Evolutionary conservation across 768 basidiomycete species (phyloP).

Genomic region (Holtermanniella nyarrowii): DNA sequence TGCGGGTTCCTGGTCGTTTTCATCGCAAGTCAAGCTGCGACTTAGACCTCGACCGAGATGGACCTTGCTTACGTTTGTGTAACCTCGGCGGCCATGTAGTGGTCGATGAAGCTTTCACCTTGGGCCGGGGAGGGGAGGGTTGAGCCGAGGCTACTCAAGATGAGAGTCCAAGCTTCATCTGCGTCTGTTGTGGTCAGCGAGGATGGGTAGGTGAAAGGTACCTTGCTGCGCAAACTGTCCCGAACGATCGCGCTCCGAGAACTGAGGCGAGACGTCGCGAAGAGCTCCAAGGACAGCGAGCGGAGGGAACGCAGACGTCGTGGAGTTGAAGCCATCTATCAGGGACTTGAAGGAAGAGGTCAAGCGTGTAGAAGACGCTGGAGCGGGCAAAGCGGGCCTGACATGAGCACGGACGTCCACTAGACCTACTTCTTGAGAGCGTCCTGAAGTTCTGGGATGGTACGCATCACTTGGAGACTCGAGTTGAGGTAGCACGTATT

Average conservation of each 20-base stretch:
- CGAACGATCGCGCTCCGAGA: slow-evolving; percentile 56
- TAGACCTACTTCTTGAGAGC: slow-evolving; percentile 53
- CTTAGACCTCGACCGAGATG: too few relatives aligned
- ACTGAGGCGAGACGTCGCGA: slow-evolving; percentile 76
- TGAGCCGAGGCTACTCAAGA: slow-evolving; percentile 20
- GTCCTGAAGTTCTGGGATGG: slow-evolving; percentile 75
- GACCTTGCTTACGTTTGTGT: slow-evolving; percentile 18
- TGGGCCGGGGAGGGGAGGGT: slow-evolving; percentile 3
- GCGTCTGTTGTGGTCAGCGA: slow-evolving; percentile 20
- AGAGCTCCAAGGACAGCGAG: slow-evolving; percentile 54
- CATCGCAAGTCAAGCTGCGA: slow-evolving; percentile 63
- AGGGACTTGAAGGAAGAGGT: slow-evolving; percentile 51
- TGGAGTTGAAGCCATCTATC: slow-evolving; percentile 61
- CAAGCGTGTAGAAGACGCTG: slow-evolving; percentile 10
- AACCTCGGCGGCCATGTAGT: slow-evolving; percentile 22
- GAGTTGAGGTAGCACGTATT: slow-evolving; percentile 99
- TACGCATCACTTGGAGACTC: slow-evolving; percentile 82
- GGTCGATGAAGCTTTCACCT: slow-evolving; percentile 19
- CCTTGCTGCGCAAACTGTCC: slow-evolving; percentile 73
- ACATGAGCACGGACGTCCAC: neutral
- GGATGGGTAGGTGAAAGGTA: slow-evolving; percentile 10
- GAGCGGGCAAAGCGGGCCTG: neutral
- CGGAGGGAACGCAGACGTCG: slow-evolving; percentile 67
- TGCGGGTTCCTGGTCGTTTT: slow-evolving; percentile 66
- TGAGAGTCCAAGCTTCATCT: slow-evolving; percentile 38